A percentile compares a stretch with the other conserved stretches of the same genome.
phyloP scores from a whole-genome alignment of 2,329 filamentous ascomycete species.

The Uncinocarpus reesii region DNA sequence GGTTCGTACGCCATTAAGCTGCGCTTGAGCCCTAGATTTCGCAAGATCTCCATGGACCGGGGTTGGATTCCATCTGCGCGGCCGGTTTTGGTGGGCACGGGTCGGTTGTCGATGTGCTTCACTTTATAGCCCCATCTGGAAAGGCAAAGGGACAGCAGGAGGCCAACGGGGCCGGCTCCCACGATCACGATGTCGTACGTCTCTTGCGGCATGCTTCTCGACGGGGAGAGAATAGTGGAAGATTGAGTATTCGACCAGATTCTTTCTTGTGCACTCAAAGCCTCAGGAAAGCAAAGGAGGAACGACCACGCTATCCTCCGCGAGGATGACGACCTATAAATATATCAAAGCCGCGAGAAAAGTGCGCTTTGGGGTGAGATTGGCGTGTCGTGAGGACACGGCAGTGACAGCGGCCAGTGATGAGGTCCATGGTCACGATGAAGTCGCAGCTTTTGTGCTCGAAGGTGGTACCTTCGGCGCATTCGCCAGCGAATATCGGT shows the following conservation, averaged over 20 bases:
- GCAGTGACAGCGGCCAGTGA: neutral
- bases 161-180: constrained; percentile 73
- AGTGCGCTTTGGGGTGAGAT: neutral
- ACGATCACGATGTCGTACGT: constrained; percentile 67
- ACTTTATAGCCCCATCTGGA: constrained; percentile 90
- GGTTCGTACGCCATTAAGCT: constrained; percentile 46
- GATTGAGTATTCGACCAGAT: neutral
- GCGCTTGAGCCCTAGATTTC: constrained; percentile 34
- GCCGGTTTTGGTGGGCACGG: constrained; percentile 32
- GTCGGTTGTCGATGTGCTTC: constrained; percentile 57
- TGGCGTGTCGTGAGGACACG: neutral
- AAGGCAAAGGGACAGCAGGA: constrained; percentile 78
- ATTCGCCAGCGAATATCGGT: constrained; percentile 2
- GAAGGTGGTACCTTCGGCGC: neutral
- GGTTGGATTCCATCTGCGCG: constrained; percentile 38
- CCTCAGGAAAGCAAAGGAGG: neutral
- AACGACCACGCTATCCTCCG: neutral
- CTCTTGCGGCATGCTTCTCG: constrained; percentile 24
- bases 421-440: neutral
- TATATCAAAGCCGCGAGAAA: neutral
- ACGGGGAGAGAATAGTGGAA: neutral
- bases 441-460: constrained; percentile 1
- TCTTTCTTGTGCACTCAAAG: neutral
- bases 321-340: neutral
- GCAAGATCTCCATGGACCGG: constrained; percentile 36